Conservation (phyloP, 2,329 filamentous ascomycete species). For the Gremmenia infestans region DNA sequence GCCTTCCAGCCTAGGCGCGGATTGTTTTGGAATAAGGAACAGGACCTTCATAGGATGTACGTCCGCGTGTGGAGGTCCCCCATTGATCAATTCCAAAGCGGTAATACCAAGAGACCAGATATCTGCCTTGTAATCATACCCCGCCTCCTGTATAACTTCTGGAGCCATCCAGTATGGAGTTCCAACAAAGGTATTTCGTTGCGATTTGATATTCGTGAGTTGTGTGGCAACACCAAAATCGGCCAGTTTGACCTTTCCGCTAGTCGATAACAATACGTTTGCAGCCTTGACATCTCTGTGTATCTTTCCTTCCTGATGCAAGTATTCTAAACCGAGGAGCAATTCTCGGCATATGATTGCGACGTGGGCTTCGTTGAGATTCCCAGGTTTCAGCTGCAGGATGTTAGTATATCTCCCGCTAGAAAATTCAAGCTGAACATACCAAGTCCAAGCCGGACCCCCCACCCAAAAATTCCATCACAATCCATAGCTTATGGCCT, state of each 20-base stretch:
- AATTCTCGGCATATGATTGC: constrained; percentile 92
- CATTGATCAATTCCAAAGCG: constrained; percentile 82
- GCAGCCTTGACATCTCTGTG: constrained; percentile 96
- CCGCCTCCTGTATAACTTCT: constrained; percentile 85
- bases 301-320: constrained; percentile 91
- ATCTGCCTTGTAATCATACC: constrained; percentile 83
- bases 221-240: constrained; percentile 98
- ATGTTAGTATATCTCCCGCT: constrained; percentile 13
- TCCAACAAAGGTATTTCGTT: constrained; percentile 94
- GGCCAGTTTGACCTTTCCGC: constrained; percentile 88
- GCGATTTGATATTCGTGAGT: constrained; percentile 94
- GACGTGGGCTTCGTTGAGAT: constrained; percentile 84
- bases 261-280: constrained; percentile 87
- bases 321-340: constrained; percentile 83
- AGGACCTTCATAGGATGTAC: constrained; percentile 93
- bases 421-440: constrained; percentile 22
- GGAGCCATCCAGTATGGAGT: constrained; percentile 98
- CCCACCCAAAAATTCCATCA: constrained; percentile 96
- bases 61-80: constrained; percentile 80
- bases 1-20: constrained; percentile 78
- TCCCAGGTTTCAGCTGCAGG: constrained; percentile 75
- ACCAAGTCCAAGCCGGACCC: constrained; percentile 93
- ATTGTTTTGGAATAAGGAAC: constrained; percentile 84
- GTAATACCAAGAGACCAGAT: constrained; percentile 93
- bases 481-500: constrained; percentile 97